A percentile compares a stretch with the other conserved stretches of the same genome.
phyloP scores from a whole-genome alignment of 768 basidiomycete species.

The Leccinum pellstonianum region DNA sequence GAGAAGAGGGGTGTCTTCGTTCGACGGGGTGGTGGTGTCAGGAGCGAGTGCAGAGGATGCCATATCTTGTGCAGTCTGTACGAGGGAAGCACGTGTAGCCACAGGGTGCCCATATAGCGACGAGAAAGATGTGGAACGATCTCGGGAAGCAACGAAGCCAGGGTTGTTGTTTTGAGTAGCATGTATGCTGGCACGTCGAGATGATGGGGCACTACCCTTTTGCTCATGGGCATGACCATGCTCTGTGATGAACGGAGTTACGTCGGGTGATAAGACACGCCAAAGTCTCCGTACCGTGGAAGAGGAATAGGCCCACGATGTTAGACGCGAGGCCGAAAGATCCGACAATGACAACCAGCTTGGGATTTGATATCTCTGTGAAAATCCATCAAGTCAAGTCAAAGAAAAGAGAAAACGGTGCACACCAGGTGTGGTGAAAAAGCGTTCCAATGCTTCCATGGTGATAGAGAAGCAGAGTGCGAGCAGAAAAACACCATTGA shows the following conservation, averaged over 20 bases:
- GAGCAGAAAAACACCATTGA: slow-evolving; percentile 96
- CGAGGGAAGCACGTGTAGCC: slow-evolving; percentile 68
- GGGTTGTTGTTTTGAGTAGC: slow-evolving; percentile 13
- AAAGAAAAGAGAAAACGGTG: neutral
- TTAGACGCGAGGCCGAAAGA: slow-evolving; percentile 88
- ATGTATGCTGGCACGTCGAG: slow-evolving; percentile 41
- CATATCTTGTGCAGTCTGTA: slow-evolving; percentile 84
- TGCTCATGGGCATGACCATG: slow-evolving; percentile 62
- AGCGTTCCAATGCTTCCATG: slow-evolving; percentile 87
- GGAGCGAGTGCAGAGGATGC: slow-evolving; percentile 36
- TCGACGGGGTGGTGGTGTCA: slow-evolving; percentile 10
- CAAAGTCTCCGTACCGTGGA: slow-evolving; percentile 67
- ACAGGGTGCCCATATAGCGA: slow-evolving; percentile 75
- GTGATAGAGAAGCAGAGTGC: slow-evolving; percentile 96
- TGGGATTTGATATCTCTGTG: slow-evolving; percentile 85
- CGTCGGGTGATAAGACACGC: slow-evolving; percentile 4
- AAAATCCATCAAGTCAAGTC: slow-evolving; percentile 9
- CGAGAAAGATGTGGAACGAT: slow-evolving; percentile 47
- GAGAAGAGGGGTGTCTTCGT: slow-evolving; percentile 50
- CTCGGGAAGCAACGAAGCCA: slow-evolving; percentile 27
- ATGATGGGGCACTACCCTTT: slow-evolving; percentile 35
- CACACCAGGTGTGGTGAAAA: slow-evolving; percentile 79
- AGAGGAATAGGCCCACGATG: slow-evolving; percentile 88
- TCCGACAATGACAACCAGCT: slow-evolving; percentile 87
- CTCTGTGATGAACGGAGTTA: slow-evolving; percentile 39